Percentiles rank a stretch among this genome's conserved stretches.
Conservation (phyloP, 2,329 filamentous ascomycete species). For the Neophaeococcomyces mojaviensis region DNA sequence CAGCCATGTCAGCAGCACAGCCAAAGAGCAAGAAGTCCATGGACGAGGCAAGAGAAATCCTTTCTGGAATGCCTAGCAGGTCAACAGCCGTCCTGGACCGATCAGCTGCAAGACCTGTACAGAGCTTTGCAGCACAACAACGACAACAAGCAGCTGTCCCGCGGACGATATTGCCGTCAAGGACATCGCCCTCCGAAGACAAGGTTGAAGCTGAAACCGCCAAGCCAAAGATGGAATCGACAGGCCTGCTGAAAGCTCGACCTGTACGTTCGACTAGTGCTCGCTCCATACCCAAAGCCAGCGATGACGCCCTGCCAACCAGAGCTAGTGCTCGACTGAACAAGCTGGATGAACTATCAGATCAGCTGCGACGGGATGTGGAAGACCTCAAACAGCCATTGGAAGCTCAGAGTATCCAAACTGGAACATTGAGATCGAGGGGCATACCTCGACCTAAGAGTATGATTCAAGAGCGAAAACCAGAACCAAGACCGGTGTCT, state of each 20-base stretch:
- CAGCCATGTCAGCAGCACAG: slow-evolving; percentile 9
- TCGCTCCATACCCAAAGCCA: slow-evolving; percentile 8
- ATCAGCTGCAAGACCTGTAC: slow-evolving; percentile 13
- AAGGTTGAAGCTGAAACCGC: neutral
- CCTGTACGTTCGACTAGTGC: slow-evolving; percentile 23
- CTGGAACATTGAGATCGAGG: too few species aligned
- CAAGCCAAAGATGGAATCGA: slow-evolving; percentile 1
- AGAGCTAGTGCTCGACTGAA: neutral
- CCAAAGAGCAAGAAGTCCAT: slow-evolving; percentile 17
- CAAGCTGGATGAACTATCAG: slow-evolving; percentile 2
- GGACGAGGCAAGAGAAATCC: slow-evolving; percentile 6
- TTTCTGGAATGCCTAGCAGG: slow-evolving; percentile 2
- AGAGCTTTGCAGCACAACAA: slow-evolving; percentile 40
- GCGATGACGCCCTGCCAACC: slow-evolving; percentile 7
- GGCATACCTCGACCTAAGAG: slow-evolving; percentile 1
- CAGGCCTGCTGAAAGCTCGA: slow-evolving; percentile 23
- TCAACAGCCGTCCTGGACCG: neutral
- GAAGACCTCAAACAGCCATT: neutral
- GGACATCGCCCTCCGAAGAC: slow-evolving; percentile 6
- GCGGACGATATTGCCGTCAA: slow-evolving; percentile 20
- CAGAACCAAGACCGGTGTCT: slow-evolving; percentile 1
- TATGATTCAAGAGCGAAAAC: neutral
- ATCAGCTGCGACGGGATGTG: slow-evolving; percentile 1
- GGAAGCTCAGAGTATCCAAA: neutral
- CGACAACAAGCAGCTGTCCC: slow-evolving; percentile 36